Conservation (phyloP, 2,329 filamentous ascomycete species). For the Fusarium papillatum region DNA sequence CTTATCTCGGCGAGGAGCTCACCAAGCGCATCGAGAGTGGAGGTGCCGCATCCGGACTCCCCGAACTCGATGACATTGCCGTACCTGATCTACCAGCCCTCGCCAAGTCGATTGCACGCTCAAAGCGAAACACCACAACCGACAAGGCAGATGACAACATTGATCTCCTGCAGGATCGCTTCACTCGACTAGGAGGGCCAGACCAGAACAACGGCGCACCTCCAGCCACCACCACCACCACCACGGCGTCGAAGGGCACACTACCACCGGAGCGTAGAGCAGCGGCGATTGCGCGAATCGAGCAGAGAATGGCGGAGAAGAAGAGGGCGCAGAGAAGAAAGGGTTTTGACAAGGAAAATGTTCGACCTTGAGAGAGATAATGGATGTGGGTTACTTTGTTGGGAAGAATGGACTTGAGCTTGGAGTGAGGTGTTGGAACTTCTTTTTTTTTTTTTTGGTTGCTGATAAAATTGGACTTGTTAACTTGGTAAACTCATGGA, state of each 20-base stretch:
- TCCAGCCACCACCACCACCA: conserved; percentile 53
- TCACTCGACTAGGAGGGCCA: conserved; percentile 59
- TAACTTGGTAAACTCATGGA: background rate
- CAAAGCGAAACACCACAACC: conserved; percentile 19
- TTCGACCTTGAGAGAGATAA: conserved; percentile 51
- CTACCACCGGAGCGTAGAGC: conserved; percentile 65
- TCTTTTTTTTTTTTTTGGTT: conserved; percentile 6
- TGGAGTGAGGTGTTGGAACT: conserved; percentile 35
- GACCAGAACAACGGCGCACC: conserved; percentile 49
- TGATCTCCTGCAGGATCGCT: conserved; percentile 61
- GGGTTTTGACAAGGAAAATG: conserved; percentile 65
- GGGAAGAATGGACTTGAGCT: conserved; percentile 15
- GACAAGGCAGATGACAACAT: conserved; percentile 51
- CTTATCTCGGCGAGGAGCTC: conserved; percentile 51
- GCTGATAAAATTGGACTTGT: conserved; percentile 23
- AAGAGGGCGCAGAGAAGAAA: conserved; percentile 51
- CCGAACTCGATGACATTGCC: conserved; percentile 39
- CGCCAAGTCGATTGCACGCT: conserved; percentile 39
- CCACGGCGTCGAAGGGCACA: conserved; percentile 54
- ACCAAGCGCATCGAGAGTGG: conserved; percentile 47
- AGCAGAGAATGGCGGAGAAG: conserved; percentile 67
- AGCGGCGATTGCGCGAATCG: conserved; percentile 67
- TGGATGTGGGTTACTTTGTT: conserved; percentile 10
- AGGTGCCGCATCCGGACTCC: conserved; percentile 39
- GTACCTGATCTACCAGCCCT: conserved; percentile 46